phyloP scores from a whole-genome alignment of 495 filamentous ascomycete species.

The Lepraria neglecta region DNA sequence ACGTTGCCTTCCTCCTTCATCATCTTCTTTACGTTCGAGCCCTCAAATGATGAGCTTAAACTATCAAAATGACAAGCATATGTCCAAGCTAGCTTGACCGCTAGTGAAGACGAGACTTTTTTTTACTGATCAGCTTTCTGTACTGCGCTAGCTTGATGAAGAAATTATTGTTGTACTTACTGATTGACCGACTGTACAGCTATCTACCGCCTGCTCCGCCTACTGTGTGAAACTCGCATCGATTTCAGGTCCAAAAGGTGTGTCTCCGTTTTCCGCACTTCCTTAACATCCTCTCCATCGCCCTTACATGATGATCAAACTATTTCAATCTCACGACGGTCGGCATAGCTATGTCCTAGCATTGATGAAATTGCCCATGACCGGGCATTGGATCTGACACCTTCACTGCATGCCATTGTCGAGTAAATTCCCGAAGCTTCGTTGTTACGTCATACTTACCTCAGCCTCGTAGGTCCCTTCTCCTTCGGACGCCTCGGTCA shows the following conservation, averaged over 20 bases:
- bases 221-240: not conserved
- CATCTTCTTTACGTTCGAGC: slow-evolving; percentile 14
- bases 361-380: slow-evolving; percentile 93
- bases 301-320: slow-evolving; percentile 65
- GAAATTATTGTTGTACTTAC: slow-evolving; percentile 12
- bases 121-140: slow-evolving; percentile 38
- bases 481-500: too few species aligned
- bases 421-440: slow-evolving; percentile 10
- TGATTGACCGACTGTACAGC: slow-evolving; percentile 25
- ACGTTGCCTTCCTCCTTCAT: not conserved
- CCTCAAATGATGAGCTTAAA: slow-evolving; percentile 47
- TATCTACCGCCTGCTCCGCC: not conserved
- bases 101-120: slow-evolving; percentile 47
- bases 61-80: slow-evolving; percentile 53
- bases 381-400: slow-evolving; percentile 65
- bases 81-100: slow-evolving; percentile 46
- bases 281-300: not conserved
- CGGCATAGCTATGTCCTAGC: slow-evolving; percentile 75
- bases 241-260: not conserved
- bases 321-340: slow-evolving; percentile 89
- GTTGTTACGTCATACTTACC: slow-evolving; percentile 24
- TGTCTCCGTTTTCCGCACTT: not conserved
- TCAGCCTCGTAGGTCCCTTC: slow-evolving; percentile 6
- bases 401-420: slow-evolving; percentile 21
- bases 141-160: not conserved